Base-by-base conservation (phyloP, 495 filamentous ascomycete species). In the Daldinia loculata region DNA sequence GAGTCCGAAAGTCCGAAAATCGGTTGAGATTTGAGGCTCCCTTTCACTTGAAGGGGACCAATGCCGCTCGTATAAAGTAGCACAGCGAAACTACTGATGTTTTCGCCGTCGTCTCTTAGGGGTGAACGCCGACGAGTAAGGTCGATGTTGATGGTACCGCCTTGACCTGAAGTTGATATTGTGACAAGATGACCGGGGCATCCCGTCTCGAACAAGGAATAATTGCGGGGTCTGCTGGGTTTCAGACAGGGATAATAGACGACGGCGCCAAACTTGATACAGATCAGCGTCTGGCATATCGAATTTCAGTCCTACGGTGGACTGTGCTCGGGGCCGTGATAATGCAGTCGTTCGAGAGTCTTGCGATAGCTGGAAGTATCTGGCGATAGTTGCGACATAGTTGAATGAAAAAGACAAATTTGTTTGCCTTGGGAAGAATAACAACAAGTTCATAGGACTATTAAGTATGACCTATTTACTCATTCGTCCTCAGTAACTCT, bases 201-300 rank as follows among this genome's bases (percentile, higher is more conserved):
- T 62, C 64, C 66, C 41, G 72, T 75, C 67, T 77, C 75, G 69
- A 57, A 57, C 68, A 67, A 66, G 72, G 70, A 39, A 84, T 66
- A 80, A 84, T 50, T 81, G 84, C 26, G 80, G 87, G 22, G 84
- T 81, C 57, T 84, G 12, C 65, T 50, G 84, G 86, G 77, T 86
- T 58, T 85, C 84, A 59, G 74, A 87, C 34, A 81, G 84, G 26
- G 80, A 83, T 63, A 12, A 76, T 79, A 34, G 69, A 76, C 38
- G 70, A 30, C 66, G 65, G 57, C 36, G 60, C 70, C 73, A 15
- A 61, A 78, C 67, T 78, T 72, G 78, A 74, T 57, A 68, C 74
- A 62, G 55, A 72, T 66, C 61, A 29, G 53, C 59, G 63, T 70
- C 63, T 68, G 73, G 63, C 32, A 45, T 69, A 36, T 56, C 11